Evolutionary conservation across 1,284 basidiomycete species (phyloP).

Genomic region (Ceratobasidium sp.): DNA sequence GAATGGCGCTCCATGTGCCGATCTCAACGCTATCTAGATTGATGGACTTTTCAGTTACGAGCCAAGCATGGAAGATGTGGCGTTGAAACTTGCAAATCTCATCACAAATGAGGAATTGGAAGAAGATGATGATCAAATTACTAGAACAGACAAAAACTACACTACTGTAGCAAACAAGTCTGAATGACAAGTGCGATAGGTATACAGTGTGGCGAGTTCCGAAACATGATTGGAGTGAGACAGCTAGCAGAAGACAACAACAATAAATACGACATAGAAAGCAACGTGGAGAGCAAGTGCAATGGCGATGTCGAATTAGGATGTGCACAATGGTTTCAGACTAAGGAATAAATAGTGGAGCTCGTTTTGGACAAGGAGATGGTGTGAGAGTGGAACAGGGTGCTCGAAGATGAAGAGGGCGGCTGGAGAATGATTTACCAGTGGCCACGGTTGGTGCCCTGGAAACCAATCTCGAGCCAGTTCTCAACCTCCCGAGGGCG

Average conservation of each 20-base stretch:
- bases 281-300: conserved; percentile 3
- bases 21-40: background rate
- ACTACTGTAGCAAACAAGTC: conserved; percentile 33
- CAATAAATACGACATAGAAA: conserved; percentile 2
- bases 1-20: background rate
- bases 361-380: conserved; percentile 8
- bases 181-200: conserved; percentile 7
- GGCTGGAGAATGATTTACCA: conserved; percentile 55
- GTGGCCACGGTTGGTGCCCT: conserved; percentile 62
- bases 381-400: background rate
- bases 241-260: background rate
- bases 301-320: conserved; percentile 15
- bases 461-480: conserved; percentile 70
- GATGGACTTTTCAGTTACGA: no score
- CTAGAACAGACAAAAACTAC: conserved; percentile 6
- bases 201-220: conserved; percentile 29
- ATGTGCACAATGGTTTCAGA: background rate
- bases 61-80: conserved; percentile 5
- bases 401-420: background rate
- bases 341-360: background rate
- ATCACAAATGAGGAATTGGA: background rate
- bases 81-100: conserved; percentile 1
- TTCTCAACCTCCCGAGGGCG: conserved; percentile 52
- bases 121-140: conserved; percentile 27
- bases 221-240: background rate